These are phyloP conservation scores for Trichoderma sp. DNA, from an alignment of 2,329 filamentous ascomycete species.

Conservation along the genomic window DNA sequence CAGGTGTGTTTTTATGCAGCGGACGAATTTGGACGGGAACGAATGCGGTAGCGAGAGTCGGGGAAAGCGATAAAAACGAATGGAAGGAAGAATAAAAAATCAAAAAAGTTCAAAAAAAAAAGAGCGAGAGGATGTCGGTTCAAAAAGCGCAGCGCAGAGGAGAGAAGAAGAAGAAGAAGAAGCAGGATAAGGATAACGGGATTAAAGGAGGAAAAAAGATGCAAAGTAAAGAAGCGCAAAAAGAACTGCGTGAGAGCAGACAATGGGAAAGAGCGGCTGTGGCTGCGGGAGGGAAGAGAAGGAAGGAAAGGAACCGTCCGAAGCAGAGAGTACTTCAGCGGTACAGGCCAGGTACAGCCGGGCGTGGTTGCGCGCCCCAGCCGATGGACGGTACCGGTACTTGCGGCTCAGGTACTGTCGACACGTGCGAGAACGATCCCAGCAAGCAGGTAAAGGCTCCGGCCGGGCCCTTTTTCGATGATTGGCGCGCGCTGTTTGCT, in stretches of 20 bases:
- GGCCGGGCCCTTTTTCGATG: not conserved
- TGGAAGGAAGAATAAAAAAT: conserved; percentile 24
- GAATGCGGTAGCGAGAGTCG: not conserved
- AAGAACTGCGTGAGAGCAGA: conserved; percentile 14
- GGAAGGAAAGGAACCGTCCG: conserved; percentile 15
- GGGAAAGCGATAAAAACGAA: conserved; percentile 10
- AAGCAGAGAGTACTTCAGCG: conserved; percentile 4
- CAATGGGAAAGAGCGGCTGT: conserved; percentile 25
- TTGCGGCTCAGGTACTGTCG: not conserved
- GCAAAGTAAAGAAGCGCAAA: conserved; percentile 29
- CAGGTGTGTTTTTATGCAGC: not conserved
- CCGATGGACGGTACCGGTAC: not conserved
- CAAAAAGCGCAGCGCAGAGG: conserved; percentile 1
- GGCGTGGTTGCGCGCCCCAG: not conserved
- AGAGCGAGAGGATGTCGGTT: conserved; percentile 15
- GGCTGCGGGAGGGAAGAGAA: conserved; percentile 24
- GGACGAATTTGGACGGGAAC: conserved; percentile 24
- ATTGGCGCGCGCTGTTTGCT: not conserved
- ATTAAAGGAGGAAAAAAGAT: conserved; percentile 30
- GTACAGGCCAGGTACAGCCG: not conserved
- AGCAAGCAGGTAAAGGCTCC: not conserved
- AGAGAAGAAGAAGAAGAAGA: conserved; percentile 26
- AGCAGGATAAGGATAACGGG: conserved; percentile 26
- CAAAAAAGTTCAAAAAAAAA: conserved; percentile 20
- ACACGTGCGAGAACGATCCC: not conserved